These are phyloP conservation scores for Quambalaria eucalypti DNA, from an alignment of 1,284 basidiomycete species.

Conservation along the genomic window DNA sequence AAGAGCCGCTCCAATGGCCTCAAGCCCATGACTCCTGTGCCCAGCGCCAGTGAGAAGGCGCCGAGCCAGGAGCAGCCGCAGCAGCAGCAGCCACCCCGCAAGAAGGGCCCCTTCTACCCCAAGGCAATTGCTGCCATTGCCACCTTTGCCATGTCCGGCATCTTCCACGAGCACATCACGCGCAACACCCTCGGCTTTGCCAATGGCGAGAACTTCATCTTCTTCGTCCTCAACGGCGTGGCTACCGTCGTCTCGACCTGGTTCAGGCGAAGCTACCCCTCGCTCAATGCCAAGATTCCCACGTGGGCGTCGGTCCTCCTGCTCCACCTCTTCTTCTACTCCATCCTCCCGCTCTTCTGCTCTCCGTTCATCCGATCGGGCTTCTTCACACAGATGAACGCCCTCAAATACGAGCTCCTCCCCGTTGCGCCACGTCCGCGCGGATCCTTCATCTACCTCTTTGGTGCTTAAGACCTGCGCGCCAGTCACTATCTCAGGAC, in stretches of 20 bases:
- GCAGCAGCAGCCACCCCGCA: neutral
- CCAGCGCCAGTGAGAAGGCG: slow-evolving; percentile 9
- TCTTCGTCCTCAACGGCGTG: slow-evolving; percentile 41
- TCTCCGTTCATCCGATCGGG: slow-evolving; percentile 32
- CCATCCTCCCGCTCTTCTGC: slow-evolving; percentile 39
- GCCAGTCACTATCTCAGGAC: too few species aligned
- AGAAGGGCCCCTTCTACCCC: slow-evolving; percentile 24
- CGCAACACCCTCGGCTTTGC: slow-evolving; percentile 35
- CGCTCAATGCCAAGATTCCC: slow-evolving; percentile 32
- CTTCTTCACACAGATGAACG: slow-evolving; percentile 40
- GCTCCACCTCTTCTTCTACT: slow-evolving; percentile 30
- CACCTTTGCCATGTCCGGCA: slow-evolving; percentile 40
- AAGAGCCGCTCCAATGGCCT: slow-evolving; percentile 12
- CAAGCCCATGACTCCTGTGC: slow-evolving; percentile 17
- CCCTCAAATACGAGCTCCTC: slow-evolving; percentile 32
- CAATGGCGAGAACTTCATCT: slow-evolving; percentile 40
- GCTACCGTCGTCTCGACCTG: slow-evolving; percentile 36
- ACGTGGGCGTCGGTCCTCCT: slow-evolving; percentile 25
- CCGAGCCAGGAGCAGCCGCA: slow-evolving; percentile 3
- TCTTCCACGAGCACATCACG: slow-evolving; percentile 44
- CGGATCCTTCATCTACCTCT: slow-evolving; percentile 37
- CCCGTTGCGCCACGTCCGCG: slow-evolving; percentile 18
- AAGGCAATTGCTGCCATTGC: slow-evolving; percentile 36
- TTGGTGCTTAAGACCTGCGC: slow-evolving; percentile 24
- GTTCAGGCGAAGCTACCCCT: slow-evolving; percentile 32